Base-by-base conservation (phyloP, 768 basidiomycete genomes). In the Phlebiopsis flavidoalba region DNA sequence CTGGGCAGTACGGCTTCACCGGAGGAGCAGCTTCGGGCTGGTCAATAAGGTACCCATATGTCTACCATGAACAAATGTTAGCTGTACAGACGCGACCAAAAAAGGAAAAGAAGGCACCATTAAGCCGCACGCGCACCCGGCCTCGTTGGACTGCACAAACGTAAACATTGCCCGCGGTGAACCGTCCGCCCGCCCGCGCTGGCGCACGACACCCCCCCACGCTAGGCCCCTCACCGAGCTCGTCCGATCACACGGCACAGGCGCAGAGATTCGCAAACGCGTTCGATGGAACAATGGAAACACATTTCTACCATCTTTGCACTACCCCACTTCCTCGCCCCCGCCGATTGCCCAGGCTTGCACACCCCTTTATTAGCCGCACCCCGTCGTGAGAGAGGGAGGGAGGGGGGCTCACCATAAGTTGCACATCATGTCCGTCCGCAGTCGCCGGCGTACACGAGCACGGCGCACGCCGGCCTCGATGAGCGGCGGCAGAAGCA, bases 401-500 rank as follows among this genome's bases (percentile, higher is more conserved):
- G 2, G 60, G 56, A n/a, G 31, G 21, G 7, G 45, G 21, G 70
- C 81, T 61, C 63, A 84, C 88, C 26, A 91, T 81, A 67, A 90
- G 74, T 95, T 94, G 79, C 93, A 95, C 89, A 92, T 89, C 79
- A 87, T 84, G 72, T 95, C 93, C 80, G 91, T 89, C n/a, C n/a
- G n/a, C n/a, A n/a, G 64, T 89, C 88, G 19, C 91, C 95, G 61
- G 95, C 93, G 69, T 97, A 98, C 47, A 98, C 85, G 33, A 98
- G 75, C 48, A 99, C n/a, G 74, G 58, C 92, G 77, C 40, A 99
- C 79, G 5, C 94, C 95, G 43, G 86, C 83, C 53, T 93, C 82
- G 49, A 99, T 77, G 40, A 99, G 78, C 47, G 89, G 86, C 1
- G 91, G 88, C 10, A 98, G 77, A 10, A 97, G 79, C 35, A 75